Base-by-base conservation (phyloP, 192 early-diverging fungal genomes). In the Backusella macrospora region DNA sequence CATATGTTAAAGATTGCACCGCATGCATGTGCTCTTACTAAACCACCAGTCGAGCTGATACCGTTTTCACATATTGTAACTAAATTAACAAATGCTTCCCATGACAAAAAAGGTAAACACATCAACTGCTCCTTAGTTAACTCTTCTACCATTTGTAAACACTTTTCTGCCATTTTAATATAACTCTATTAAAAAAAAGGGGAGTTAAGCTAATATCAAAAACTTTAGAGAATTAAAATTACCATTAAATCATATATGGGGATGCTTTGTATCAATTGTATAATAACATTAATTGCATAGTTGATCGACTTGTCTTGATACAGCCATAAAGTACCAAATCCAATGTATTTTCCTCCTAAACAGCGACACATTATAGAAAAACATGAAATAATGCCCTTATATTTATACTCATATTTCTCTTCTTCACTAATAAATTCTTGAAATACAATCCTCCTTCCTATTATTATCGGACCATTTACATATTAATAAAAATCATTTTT, bases 271-370 rank as follows among this genome's bases (percentile, higher is more conserved):
- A 94, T 88, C 68, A 96, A 77, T 70, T 86, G 86, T 72, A 92
- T 91, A 26, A 88, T 77, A 4, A 88, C 78, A 7, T 80, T 72
- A 46, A 94, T 78, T 3, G 90, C 90, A 40, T 83, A 78, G 59
- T 89, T 89, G 40, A 96, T 80, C 15, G 94, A 89, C 14, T 83
- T 87, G 78, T 96, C 95, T 52, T 89, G 87, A 73, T 97, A 97
- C 43, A 97, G 81, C 62, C 88, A 88, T 82, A 96, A 94, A 48
- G 96, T 92, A 23, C 94, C 95, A 82, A 97, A 95, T 42, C 90
- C 92, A 62, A 96, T 92, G 73, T 96, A 97, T 69, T 88, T 86
- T 72, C 96, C 96, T 9, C 86, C 80, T 1, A 96, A 72, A n/a
- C 92, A 83, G 6, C 86, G 85, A 43, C 83, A 84, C 68, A 96